Evolutionary conservation across 352 stramenopile genomes (phyloP).

Genomic region (Phytophthora boehmeriae): DNA sequence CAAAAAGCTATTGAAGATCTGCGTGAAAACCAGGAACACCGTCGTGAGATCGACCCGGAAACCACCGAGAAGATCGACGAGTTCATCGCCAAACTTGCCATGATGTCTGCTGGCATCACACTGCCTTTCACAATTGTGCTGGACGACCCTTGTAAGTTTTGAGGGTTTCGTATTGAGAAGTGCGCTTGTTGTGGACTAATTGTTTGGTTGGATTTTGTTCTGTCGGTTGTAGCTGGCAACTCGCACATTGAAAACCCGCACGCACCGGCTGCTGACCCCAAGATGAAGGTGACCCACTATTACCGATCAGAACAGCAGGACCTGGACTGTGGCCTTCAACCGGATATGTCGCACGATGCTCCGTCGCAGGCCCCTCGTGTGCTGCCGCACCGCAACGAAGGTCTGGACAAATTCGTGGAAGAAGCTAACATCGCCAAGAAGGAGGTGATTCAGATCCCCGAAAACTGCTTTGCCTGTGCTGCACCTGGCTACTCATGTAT

Average conservation of each 20-base stretch:
- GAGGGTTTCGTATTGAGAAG: background rate
- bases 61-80: slow-evolving; percentile 78
- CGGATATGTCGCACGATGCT: slow-evolving; percentile 60
- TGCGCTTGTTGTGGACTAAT: background rate
- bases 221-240: slow-evolving; percentile 61
- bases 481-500: slow-evolving; percentile 78
- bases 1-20: slow-evolving; percentile 78
- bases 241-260: slow-evolving; percentile 92
- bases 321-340: slow-evolving; percentile 71
- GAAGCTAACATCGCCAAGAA: slow-evolving; percentile 71
- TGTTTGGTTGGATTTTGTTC: slow-evolving; percentile 5
- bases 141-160: slow-evolving; percentile 69
- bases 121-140: slow-evolving; percentile 88
- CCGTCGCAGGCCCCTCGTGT: slow-evolving; percentile 50
- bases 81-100: slow-evolving; percentile 77
- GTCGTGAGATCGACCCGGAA: slow-evolving; percentile 79
- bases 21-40: slow-evolving; percentile 77
- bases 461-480: slow-evolving; percentile 82
- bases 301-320: slow-evolving; percentile 80
- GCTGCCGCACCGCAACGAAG: slow-evolving; percentile 70
- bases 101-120: slow-evolving; percentile 63
- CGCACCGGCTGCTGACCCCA: slow-evolving; percentile 78
- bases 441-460: slow-evolving; percentile 87
- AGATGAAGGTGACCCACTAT: slow-evolving; percentile 76
- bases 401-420: slow-evolving; percentile 66